phyloP scores from a whole-genome alignment of 495 filamentous ascomycete species.

The Jackrogersella multiformis region DNA sequence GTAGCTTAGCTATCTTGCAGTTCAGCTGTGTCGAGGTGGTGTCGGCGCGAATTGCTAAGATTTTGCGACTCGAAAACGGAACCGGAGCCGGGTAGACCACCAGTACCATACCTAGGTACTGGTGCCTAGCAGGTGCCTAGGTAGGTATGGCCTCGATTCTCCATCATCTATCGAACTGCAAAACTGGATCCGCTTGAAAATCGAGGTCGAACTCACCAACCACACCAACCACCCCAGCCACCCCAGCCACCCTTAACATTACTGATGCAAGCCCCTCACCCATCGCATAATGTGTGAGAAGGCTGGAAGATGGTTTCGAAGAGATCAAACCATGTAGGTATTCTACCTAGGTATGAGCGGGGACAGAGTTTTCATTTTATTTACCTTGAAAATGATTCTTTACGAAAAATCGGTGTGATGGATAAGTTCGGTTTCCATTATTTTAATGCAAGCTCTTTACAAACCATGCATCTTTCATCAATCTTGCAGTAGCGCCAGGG shows the following conservation, averaged over 20 bases:
- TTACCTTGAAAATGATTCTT: neutral
- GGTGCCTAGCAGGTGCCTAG: no score
- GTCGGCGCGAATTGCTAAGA: slow-evolving; percentile 11
- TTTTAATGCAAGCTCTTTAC: slow-evolving; percentile 19
- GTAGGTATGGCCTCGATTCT: slow-evolving; percentile 48
- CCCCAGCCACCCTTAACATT: neutral
- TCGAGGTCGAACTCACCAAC: slow-evolving; percentile 6
- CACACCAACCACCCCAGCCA: no score
- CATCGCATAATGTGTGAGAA: slow-evolving; percentile 1
- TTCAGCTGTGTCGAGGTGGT: slow-evolving; percentile 16
- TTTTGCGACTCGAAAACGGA: slow-evolving; percentile 35
- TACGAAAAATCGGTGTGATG: neutral
- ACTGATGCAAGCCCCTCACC: slow-evolving; percentile 1
- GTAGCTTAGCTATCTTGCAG: neutral
- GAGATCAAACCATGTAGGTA: neutral
- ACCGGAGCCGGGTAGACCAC: slow-evolving; percentile 35
- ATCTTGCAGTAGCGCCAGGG: slow-evolving; percentile 21
- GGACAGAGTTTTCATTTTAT: neutral
- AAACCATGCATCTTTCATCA: slow-evolving; percentile 3
- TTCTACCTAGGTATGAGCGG: no score
- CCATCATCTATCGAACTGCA: slow-evolving; percentile 46
- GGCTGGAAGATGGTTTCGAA: slow-evolving; percentile 14
- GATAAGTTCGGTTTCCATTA: neutral
- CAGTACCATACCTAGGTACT: slow-evolving; percentile 40
- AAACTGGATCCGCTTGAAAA: slow-evolving; percentile 30